Evolutionary conservation across 768 basidiomycete species (phyloP), one percentile per base, ranked within the genome.

Genomic region (Obba rivulosa): DNA sequence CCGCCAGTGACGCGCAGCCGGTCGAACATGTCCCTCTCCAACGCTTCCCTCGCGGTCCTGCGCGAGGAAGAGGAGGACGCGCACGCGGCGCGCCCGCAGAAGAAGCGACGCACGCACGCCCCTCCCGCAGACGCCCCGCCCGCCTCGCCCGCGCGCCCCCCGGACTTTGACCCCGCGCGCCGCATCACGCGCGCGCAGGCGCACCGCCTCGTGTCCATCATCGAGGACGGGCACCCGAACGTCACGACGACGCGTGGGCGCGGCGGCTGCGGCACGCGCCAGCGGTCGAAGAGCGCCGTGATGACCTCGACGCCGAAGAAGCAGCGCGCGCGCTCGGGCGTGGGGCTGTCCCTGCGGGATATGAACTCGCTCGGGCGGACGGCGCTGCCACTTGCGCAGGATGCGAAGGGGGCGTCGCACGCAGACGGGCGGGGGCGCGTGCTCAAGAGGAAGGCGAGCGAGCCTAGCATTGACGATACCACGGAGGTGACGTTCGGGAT

Each of bases 241-340:
- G 49, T 58, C 28, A 62, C 54, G 1, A 34, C 46, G 18, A 43
- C 54, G n/a, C 56, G 56, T 34, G 55, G 57, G 21, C 51, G 56
- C 11, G 47, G 50, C 53, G 45, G 22, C 1, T 40, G 43, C 16
- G 47, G 50, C 22, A 41, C 25, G 11, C 41, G 34, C 4, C 5
- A 22, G 34, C 34, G 17, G 16, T 40, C 50, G 36, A 49, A 55
- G 43, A 51, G 51, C 38, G 46, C 45, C 2, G 47, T 54, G 37
- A 43, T 55, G 53, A 62, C 60, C 14, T 62, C 60, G 9, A 62
- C 60, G 14, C 60, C 58, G 41, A 56, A 56, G 50, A 51, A 48
- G 43, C 28, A 5, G 28, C 28, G 28, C 28, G 13, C 28, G 28
- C 53, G 51, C 5, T 48, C 17, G 34, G 4, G 16, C n/a, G 21